Evolutionary conservation across 371 early-diverging fungal genomes (phyloP).

Genomic region (Circinella umbellata): DNA sequence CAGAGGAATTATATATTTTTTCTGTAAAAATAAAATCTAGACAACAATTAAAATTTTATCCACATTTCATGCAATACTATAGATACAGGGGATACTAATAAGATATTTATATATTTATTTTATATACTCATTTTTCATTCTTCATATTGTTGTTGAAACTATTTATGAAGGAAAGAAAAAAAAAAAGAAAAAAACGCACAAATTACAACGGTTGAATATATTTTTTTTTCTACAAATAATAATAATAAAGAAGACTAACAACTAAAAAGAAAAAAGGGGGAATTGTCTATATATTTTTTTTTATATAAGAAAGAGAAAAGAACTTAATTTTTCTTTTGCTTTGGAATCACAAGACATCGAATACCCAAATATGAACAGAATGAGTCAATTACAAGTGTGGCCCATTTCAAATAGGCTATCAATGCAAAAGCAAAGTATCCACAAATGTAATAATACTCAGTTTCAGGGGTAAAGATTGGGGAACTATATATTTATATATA

Average conservation of each 20-base stretch:
- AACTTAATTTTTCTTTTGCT: constrained; percentile 24
- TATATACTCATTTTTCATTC: too few relatives aligned
- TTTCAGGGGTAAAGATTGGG: constrained; percentile 65
- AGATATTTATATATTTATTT: too few relatives aligned
- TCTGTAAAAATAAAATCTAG: too few relatives aligned
- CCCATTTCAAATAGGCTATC: constrained; percentile 87
- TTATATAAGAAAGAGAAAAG: background rate
- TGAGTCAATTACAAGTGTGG: constrained; percentile 81
- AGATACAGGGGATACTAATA: too few relatives aligned
- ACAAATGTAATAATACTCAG: constrained; percentile 76
- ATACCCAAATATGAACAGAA: constrained; percentile 88
- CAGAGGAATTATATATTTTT: too few relatives aligned
- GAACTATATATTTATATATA: constrained; percentile 40
- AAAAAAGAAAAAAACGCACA: background rate
- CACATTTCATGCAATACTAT: too few relatives aligned
- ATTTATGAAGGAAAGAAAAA: background rate
- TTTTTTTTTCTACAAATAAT: background rate
- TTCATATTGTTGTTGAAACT: too few relatives aligned
- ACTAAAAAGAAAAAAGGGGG: background rate
- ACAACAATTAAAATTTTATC: too few relatives aligned
- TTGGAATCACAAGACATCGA: constrained; percentile 80
- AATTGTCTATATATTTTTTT: too few relatives aligned
- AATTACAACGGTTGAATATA: constrained; percentile 4
- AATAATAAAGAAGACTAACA: too few relatives aligned
- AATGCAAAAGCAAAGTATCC: constrained; percentile 73